Evolutionary conservation across 1,139 yeast species (phyloP).

Genomic region (Ashbya aceris): DNA sequence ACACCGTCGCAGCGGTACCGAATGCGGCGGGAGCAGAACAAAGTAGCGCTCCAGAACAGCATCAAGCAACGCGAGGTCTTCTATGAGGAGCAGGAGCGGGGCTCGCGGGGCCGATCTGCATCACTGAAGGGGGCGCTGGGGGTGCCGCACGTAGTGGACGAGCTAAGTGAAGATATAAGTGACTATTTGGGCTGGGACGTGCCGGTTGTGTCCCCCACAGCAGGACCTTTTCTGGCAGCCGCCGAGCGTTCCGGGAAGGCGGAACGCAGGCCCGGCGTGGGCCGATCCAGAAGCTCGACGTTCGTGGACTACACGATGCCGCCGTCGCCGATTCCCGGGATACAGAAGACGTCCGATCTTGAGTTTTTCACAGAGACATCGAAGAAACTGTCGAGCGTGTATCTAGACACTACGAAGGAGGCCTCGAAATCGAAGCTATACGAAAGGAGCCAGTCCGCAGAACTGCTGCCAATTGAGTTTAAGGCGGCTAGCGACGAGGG

Average conservation of each 20-base stretch:
- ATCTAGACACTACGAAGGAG: conserved; percentile 33
- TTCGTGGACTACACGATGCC: conserved; percentile 28
- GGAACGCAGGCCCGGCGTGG: conserved; percentile 7
- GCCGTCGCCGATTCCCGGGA: conserved; percentile 34
- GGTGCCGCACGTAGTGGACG: conserved; percentile 21
- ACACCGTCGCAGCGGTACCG: conserved; percentile 35
- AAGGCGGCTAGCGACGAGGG: conserved; percentile 32
- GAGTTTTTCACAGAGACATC: conserved; percentile 35
- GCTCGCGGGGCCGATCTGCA: conserved; percentile 5
- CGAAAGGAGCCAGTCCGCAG: conserved; percentile 31
- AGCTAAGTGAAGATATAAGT: conserved; percentile 7
- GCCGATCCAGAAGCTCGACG: conserved; percentile 9
- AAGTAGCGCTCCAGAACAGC: conserved; percentile 27
- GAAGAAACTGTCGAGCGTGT: conserved; percentile 35
- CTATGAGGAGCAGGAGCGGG: conserved; percentile 34
- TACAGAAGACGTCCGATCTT: conserved; percentile 27
- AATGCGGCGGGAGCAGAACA: conserved; percentile 32
- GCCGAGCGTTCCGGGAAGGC: conserved; percentile 14
- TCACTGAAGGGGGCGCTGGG: conserved; percentile 9
- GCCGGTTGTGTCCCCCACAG: conserved; percentile 36
- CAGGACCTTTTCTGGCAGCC: conserved; percentile 29
- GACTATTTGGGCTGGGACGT: conserved; percentile 38
- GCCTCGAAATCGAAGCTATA: conserved; percentile 32
- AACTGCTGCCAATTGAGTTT: conserved; percentile 31
- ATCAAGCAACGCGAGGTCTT: conserved; percentile 33